Conservation (phyloP, 208 protist species). For the Wallacemonas sp. region DNA sequence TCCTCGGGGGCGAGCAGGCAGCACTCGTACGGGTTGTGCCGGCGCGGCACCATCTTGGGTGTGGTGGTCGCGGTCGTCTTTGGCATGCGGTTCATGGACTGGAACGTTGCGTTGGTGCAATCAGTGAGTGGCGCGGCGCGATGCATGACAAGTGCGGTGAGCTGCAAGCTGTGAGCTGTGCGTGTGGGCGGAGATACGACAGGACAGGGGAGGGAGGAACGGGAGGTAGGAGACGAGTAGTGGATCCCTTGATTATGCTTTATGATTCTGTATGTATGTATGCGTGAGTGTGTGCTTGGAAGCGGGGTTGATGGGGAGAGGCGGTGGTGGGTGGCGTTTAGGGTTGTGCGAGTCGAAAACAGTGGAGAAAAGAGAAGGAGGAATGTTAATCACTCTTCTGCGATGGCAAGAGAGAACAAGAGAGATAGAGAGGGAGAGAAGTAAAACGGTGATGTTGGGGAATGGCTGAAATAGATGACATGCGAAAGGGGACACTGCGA, state of each 20-base stretch:
- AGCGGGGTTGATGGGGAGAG: not conserved
- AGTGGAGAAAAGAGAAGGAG: constrained; percentile 18
- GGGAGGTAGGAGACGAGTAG: not conserved
- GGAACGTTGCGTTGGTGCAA: constrained; percentile 61
- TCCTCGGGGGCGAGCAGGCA: constrained; percentile 49
- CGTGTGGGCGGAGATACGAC: not conserved
- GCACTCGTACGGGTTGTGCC: constrained; percentile 66
- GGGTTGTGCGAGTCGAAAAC: too few species aligned
- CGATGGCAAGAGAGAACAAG: not conserved
- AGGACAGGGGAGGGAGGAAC: not conserved
- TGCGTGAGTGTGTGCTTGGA: not conserved
- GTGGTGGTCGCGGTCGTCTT: too few species aligned
- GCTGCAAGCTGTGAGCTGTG: too few species aligned
- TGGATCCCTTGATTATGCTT: not conserved
- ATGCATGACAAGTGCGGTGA: constrained; percentile 10
- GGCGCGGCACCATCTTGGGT: not conserved
- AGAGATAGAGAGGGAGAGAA: constrained; percentile 4
- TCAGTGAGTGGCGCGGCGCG: constrained; percentile 42
- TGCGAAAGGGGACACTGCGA: too few species aligned
- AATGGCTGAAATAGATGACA: too few species aligned
- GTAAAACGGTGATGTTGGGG: constrained; percentile 4
- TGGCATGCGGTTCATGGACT: constrained; percentile 54
- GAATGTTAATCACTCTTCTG: not conserved
- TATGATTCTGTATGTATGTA: not conserved
- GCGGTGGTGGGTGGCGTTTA: too few species aligned